These are phyloP conservation scores for Zymoseptoria brevis DNA, from an alignment of 2,329 filamentous ascomycete species.

Conservation along the genomic window DNA sequence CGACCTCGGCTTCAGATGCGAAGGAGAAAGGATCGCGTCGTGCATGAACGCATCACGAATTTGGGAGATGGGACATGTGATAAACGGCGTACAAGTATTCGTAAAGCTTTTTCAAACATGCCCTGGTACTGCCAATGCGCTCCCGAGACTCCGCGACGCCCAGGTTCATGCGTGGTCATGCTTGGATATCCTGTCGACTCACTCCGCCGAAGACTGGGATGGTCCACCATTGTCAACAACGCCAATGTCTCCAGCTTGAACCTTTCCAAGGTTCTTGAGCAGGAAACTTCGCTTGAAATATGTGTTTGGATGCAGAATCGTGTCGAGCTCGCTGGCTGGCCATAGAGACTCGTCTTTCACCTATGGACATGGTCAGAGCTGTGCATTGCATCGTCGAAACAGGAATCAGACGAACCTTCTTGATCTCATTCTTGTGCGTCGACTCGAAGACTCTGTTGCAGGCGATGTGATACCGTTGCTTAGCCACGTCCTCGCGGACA, in stretches of 20 bases:
- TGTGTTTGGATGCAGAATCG: slow-evolving; percentile 93
- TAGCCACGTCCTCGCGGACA: slow-evolving; percentile 82
- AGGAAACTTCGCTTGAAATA: slow-evolving; percentile 95
- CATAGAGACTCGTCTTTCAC: slow-evolving; percentile 42
- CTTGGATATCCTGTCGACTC: not conserved
- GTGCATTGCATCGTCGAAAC: not conserved
- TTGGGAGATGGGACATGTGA: not conserved
- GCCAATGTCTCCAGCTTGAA: slow-evolving; percentile 30
- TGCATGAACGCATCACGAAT: not conserved
- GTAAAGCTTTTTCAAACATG: not conserved
- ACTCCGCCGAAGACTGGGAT: slow-evolving; percentile 6
- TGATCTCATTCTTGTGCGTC: slow-evolving; percentile 58
- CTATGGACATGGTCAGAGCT: slow-evolving; percentile 10
- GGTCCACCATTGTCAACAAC: slow-evolving; percentile 28
- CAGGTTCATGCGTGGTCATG: not conserved
- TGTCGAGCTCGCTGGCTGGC: slow-evolving; percentile 69
- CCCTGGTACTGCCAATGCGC: not conserved
- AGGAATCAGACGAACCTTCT: slow-evolving; percentile 29
- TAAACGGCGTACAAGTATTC: not conserved
- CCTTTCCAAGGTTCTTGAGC: slow-evolving; percentile 65
- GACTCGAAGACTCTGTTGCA: slow-evolving; percentile 95
- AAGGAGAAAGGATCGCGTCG: not conserved
- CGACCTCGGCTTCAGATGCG: not conserved
- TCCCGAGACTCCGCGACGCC: not conserved
- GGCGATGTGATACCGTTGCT: slow-evolving; percentile 84